Evolutionary conservation across 495 filamentous ascomycete species (phyloP), one percentile per base, ranked within the genome.

Genomic region (Chaetomium fimeti): DNA sequence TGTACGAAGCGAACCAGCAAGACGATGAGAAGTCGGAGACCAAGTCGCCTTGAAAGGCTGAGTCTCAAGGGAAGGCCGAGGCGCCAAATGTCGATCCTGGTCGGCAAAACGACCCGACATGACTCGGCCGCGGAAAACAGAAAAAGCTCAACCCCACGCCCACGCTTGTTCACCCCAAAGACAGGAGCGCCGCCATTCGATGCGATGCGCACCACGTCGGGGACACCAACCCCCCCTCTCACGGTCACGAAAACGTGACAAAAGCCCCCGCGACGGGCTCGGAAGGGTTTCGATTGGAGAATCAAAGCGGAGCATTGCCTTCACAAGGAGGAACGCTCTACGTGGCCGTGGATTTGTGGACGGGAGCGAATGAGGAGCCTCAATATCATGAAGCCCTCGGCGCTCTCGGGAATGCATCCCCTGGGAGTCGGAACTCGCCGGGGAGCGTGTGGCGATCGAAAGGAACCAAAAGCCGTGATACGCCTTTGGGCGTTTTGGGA

Each of bases 1-100:
- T 75, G 52, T 81, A 79, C 72, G 78, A 79, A 43, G 74, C 69
- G 16, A 74, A 70, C 56, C 75, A 77, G 53, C 68, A 74, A 49
- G 74, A 76, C 12, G 76, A 81, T 24, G 66, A 73, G n/a, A 71
- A 75, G 32, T 25, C 45, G 18, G 67, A 68, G 5, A 49, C 62
- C 29, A 75, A 75, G 72, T 69, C 70, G 25, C 70, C 71, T 47
- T 75, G 69, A 73, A 52, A n/a, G 36, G 27, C 22, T 51, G 48
- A 48, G 49, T 32, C 49, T 55, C 59, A 56, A 54, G 36, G 57
- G 54, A 25, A 59, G 27, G 57, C 36, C 22, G 48, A 57, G 45
- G 58, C 62, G 67, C 48, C 25, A 28, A 60, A 65, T 36, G 36
- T 40, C 22, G 60, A 24, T 60, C 11, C 27, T 15, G 24, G 5